Evolutionary conservation across 2,329 filamentous ascomycete genomes (phyloP).

Genomic region (Coniochaeta sp.): DNA sequence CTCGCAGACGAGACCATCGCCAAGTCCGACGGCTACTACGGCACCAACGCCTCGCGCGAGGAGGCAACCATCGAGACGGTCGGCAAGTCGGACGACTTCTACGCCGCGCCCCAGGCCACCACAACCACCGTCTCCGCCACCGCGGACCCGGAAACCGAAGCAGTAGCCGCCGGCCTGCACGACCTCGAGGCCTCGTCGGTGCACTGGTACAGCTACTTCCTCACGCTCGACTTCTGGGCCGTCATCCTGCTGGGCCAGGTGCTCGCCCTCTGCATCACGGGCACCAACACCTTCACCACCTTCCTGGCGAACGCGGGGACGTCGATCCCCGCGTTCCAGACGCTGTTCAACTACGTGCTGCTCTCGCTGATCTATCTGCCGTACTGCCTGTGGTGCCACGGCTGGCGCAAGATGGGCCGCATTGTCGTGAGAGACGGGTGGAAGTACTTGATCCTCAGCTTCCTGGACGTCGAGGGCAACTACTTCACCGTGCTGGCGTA

Average conservation of each 20-base stretch:
- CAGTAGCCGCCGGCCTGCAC: constrained; percentile 43
- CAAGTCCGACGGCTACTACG: too few relatives aligned
- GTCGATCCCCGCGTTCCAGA: constrained; percentile 91
- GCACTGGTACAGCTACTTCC: constrained; percentile 67
- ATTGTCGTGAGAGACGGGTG: constrained; percentile 68
- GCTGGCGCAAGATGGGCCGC: constrained; percentile 59
- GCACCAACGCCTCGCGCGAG: background rate
- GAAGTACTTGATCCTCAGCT: constrained; percentile 89
- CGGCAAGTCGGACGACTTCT: constrained; percentile 1
- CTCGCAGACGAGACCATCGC: background rate
- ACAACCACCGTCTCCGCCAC: constrained; percentile 10
- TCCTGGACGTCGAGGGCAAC: constrained; percentile 93
- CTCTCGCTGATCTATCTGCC: constrained; percentile 76
- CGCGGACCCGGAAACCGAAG: constrained; percentile 22
- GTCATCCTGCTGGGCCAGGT: constrained; percentile 76
- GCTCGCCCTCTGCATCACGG: constrained; percentile 82
- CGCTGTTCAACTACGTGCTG: constrained; percentile 88
- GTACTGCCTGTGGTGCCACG: constrained; percentile 73
- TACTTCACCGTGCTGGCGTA: constrained; percentile 97
- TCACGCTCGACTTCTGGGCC: constrained; percentile 81
- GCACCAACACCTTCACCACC: constrained; percentile 82
- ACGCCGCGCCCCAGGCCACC: constrained; percentile 13
- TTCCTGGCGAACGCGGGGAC: constrained; percentile 61
- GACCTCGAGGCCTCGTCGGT: constrained; percentile 45
- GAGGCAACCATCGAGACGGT: background rate